Percentiles rank a stretch among this genome's conserved stretches.
Evolutionary conservation across 306 rosid species (phyloP).

Genomic region (Chamaecrista fasciculata): DNA sequence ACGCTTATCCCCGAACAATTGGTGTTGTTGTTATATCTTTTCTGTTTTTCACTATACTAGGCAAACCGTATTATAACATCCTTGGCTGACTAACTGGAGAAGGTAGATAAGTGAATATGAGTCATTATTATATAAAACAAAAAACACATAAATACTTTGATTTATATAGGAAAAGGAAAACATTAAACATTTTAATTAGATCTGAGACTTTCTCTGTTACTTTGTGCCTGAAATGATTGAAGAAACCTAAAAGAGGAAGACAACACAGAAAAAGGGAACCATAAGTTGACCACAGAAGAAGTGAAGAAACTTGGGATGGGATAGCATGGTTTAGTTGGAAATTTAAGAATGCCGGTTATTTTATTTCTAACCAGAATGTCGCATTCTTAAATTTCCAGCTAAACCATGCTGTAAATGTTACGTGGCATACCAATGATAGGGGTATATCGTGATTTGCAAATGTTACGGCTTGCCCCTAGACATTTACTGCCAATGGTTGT

Average conservation of each 20-base stretch:
- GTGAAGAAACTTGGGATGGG: too few relatives aligned
- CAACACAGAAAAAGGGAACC: not conserved
- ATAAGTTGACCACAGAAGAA: too few relatives aligned
- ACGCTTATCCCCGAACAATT: not conserved
- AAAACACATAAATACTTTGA: not conserved
- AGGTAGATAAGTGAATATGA: not conserved
- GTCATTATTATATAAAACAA: not conserved
- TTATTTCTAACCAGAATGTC: too few relatives aligned
- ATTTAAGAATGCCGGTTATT: too few relatives aligned
- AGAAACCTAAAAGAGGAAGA: not conserved
- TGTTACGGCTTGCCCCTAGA: not conserved
- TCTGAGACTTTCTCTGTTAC: not conserved
- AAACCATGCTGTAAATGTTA: too few relatives aligned
- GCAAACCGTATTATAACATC: not conserved
- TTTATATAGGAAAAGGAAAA: not conserved
- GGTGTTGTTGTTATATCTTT: not conserved
- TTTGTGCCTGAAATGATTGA: not conserved
- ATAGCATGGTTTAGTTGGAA: too few relatives aligned
- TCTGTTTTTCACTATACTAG: not conserved
- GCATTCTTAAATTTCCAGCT: too few relatives aligned
- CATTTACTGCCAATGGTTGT: conserved; percentile 14
- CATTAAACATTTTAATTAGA: not conserved
- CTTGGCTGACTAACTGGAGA: not conserved
- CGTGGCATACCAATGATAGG: conserved; percentile 2
- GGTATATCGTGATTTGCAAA: not conserved